Percentiles rank a stretch among this genome's conserved stretches.
phyloP scores from a whole-genome alignment of 2,329 filamentous ascomycete species.

The Dendrostoma leiphaemia region DNA sequence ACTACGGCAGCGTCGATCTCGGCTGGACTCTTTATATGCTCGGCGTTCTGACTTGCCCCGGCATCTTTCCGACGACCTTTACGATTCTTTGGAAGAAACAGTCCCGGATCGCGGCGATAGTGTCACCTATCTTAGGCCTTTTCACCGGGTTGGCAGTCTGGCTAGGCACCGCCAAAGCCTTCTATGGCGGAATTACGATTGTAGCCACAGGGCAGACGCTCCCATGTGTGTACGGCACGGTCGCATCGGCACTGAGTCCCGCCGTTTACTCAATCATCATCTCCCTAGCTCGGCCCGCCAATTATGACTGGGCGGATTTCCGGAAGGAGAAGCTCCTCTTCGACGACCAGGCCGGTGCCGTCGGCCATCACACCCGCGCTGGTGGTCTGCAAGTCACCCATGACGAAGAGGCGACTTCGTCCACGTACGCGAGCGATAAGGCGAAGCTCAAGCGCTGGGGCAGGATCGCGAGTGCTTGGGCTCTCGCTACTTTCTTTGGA shows the following conservation, averaged over 20 bases:
- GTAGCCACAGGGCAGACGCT: conserved; percentile 45
- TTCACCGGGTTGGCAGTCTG: conserved; percentile 50
- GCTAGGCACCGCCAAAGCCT: conserved; percentile 44
- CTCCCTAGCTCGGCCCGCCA: conserved; percentile 12
- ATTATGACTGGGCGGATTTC: conserved; percentile 28
- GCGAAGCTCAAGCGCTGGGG: conserved; percentile 44
- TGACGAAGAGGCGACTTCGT: conserved; percentile 20
- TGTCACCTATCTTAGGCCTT: conserved; percentile 46
- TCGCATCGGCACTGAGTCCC: conserved; percentile 40
- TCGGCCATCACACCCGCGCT: background rate
- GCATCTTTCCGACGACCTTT: conserved; percentile 52
- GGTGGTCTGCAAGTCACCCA: conserved; percentile 15
- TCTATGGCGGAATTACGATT: conserved; percentile 46
- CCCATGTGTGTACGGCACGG: conserved; percentile 52
- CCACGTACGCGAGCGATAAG: conserved; percentile 29
- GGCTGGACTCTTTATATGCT: conserved; percentile 56
- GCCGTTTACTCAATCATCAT: conserved; percentile 16
- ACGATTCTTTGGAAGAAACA: conserved; percentile 52
- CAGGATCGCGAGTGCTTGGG: conserved; percentile 43
- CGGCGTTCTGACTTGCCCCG: conserved; percentile 50
- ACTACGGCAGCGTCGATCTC: conserved; percentile 53
- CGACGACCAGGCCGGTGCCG: conserved; percentile 20
- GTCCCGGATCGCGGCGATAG: conserved; percentile 45
- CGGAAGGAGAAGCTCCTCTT: conserved; percentile 40
- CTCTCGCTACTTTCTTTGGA: conserved; percentile 47